phyloP scores from a whole-genome alignment of 192 early-diverging fungal species.

The Podila verticillata region DNA sequence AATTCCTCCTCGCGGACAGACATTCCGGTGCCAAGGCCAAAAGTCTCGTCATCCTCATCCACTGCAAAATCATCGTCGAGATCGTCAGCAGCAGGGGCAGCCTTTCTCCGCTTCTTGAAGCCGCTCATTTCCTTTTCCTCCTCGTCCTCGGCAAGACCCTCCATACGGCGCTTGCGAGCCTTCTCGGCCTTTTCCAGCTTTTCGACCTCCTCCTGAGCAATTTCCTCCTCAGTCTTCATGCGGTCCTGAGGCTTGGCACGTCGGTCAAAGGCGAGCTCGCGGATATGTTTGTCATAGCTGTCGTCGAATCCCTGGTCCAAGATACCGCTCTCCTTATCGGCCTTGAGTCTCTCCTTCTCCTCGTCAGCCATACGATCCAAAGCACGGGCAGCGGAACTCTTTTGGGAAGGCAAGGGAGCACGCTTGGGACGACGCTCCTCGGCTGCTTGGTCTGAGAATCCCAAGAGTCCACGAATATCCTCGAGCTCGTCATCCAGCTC shows the following conservation, averaged over 20 bases:
- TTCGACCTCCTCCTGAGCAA: slow-evolving; percentile 83
- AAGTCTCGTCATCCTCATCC: slow-evolving; percentile 48
- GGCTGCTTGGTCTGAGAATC: slow-evolving; percentile 35
- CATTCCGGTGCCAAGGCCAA: slow-evolving; percentile 56
- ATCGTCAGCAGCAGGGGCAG: slow-evolving; percentile 71
- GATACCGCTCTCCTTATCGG: slow-evolving; percentile 36
- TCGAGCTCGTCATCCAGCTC: slow-evolving; percentile 93
- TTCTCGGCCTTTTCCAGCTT: slow-evolving; percentile 89
- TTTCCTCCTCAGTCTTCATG: slow-evolving; percentile 93
- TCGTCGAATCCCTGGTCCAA: slow-evolving; percentile 60
- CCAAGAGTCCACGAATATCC: slow-evolving; percentile 77
- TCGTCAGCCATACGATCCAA: slow-evolving; percentile 42
- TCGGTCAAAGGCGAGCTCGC: slow-evolving; percentile 84
- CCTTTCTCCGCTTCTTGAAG: slow-evolving; percentile 60
- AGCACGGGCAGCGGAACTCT: slow-evolving; percentile 37
- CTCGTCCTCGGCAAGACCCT: slow-evolving; percentile 76
- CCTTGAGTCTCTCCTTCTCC: slow-evolving; percentile 45
- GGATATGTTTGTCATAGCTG: slow-evolving; percentile 86
- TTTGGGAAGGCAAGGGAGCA: slow-evolving; percentile 57
- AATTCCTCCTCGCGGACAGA: slow-evolving; percentile 50
- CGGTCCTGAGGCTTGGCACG: slow-evolving; percentile 91
- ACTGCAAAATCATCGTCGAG: slow-evolving; percentile 75
- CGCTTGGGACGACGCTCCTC: slow-evolving; percentile 55
- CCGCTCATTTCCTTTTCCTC: slow-evolving; percentile 63
- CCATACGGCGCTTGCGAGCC: slow-evolving; percentile 83